phyloP scores from a whole-genome alignment of 768 basidiomycete species.

The Termitomyces sp. region DNA sequence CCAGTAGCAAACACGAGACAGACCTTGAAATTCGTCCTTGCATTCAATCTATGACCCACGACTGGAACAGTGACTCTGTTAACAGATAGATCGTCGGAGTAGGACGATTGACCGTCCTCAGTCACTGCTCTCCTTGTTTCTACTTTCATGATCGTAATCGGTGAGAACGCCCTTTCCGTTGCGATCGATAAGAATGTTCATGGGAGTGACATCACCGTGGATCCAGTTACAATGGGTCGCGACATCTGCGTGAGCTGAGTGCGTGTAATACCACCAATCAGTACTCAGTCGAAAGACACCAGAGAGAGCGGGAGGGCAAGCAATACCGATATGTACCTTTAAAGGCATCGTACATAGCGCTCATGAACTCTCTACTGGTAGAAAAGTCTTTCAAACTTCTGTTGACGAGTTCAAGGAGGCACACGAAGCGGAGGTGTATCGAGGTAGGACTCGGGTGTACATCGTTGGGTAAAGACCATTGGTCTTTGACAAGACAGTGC shows the following conservation, averaged over 20 bases:
- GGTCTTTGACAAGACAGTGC: neutral
- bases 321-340: neutral
- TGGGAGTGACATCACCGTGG: neutral
- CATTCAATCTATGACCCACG: no score
- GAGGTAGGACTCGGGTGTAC: neutral
- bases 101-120: no score
- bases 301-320: neutral
- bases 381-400: neutral
- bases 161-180: slow-evolving; percentile 1
- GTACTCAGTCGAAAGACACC: neutral
- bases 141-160: neutral
- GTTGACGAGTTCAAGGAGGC: neutral
- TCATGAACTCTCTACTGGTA: neutral
- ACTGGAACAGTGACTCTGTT: no score
- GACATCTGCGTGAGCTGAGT: neutral
- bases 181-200: neutral
- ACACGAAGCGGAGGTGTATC: neutral
- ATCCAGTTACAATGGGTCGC: neutral
- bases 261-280: neutral
- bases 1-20: no score
- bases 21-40: no score
- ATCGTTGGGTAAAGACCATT: neutral
- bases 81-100: no score
- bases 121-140: no score
- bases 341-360: neutral